Evolutionary conservation across 2,329 filamentous ascomycete species (phyloP), one percentile per base, ranked within the genome.

Genomic region (Xylaria sp.): DNA sequence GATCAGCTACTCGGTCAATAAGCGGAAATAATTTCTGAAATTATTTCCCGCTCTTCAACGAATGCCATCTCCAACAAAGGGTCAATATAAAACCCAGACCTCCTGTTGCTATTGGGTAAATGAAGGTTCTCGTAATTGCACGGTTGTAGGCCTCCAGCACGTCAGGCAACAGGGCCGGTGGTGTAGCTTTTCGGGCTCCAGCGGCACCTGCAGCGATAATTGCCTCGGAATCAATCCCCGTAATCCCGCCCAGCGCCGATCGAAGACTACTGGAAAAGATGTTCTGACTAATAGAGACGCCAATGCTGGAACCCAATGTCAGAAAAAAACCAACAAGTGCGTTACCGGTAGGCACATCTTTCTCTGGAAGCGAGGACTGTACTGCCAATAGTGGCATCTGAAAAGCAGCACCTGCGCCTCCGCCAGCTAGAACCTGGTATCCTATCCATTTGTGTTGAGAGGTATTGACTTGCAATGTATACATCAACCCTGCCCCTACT

Each of bases 351-450:
- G 63, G 62, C 1, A 69, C 39, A 23, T 69, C 67, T 18, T 66
- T 49, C 18, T 51, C 58, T 31, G 31, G 12, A 7, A 69, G 57
- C 15, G 57, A 46, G 3, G 55, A 49, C 25, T 56, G 57, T 13
- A 68, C 49, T 18, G 61, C 56, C 10, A 66, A 7, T 7, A 66
- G 39, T 9, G 67, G 67, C 52, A 62, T 66, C 36, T 69, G 67
- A n/a, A 62, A 56, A 1, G 49, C 57, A 5, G 48, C 20, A 10
- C 67, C 67, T 4, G 51, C 62, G 9, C 62, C 67, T 2, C 25
- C 51, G 1, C 67, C 62, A 5, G 62, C 52, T 0, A 69, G 39
- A 9, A 69, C 23, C 39, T 69, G 62, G 28, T 66, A 69, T 2
- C 67, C 63, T 20, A 69, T 20, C 54, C 55, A 61, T 48, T 33